Evolutionary conservation across 2,329 filamentous ascomycete genomes (phyloP).

Genomic region (Septoria petroselini): DNA sequence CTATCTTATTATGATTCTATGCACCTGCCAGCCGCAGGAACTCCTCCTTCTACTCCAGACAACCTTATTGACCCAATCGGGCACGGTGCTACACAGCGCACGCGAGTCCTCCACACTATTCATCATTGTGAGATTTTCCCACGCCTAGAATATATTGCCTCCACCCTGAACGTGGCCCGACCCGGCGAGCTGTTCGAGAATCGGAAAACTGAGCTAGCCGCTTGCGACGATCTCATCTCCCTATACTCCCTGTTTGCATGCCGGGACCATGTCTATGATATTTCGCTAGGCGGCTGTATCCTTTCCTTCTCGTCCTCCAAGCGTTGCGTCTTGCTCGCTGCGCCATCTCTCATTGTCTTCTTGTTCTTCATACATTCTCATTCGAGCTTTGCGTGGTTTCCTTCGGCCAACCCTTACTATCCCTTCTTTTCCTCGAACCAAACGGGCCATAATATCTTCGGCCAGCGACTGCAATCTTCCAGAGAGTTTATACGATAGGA

Average conservation of each 20-base stretch:
- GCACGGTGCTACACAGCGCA: constrained; percentile 2
- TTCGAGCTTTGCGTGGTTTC: constrained; percentile 20
- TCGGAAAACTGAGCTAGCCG: constrained; percentile 19
- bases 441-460: constrained; percentile 15
- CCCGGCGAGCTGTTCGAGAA: constrained; percentile 23
- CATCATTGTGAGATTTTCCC: too few species aligned
- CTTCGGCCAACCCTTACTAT: constrained; percentile 18
- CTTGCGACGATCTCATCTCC: constrained; percentile 25
- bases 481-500: constrained; percentile 4
- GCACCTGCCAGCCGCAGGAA: too few species aligned
- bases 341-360: constrained; percentile 27
- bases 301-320: constrained; percentile 28
- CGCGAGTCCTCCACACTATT: constrained; percentile 9
- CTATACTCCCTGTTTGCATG: constrained; percentile 27
- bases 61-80: background rate
- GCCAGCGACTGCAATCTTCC: constrained; percentile 13
- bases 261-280: constrained; percentile 30
- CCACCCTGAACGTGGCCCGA: constrained; percentile 16
- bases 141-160: constrained; percentile 12
- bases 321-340: constrained; percentile 28
- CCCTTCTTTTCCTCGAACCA: constrained; percentile 16
- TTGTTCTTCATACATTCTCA: constrained; percentile 22
- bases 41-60: too few species aligned
- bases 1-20: too few species aligned
- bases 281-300: constrained; percentile 24